Evolutionary conservation across 768 basidiomycete species (phyloP).

Genomic region (Trametes cingulata): DNA sequence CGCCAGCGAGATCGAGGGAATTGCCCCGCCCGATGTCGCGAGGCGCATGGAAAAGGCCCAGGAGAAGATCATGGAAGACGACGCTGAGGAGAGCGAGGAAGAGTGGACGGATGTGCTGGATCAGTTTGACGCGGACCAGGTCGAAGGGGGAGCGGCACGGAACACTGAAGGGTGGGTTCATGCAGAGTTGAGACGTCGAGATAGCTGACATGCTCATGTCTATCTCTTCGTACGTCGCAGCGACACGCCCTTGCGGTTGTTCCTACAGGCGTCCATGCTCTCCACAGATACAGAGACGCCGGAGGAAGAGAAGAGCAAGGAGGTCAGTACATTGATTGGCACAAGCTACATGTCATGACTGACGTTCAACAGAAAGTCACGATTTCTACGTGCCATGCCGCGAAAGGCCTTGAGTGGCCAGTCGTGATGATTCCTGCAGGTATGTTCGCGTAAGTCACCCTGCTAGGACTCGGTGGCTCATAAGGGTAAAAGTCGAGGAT

Average conservation of each 20-base stretch:
- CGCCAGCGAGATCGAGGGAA: slow-evolving; percentile 54
- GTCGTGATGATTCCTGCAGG: slow-evolving; percentile 80
- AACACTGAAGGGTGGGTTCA: no score
- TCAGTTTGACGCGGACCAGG: slow-evolving; percentile 13
- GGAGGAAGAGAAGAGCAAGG: slow-evolving; percentile 48
- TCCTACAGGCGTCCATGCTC: slow-evolving; percentile 80
- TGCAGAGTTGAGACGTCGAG: no score
- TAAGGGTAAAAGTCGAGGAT: slow-evolving; percentile 52
- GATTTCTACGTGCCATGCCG: slow-evolving; percentile 84
- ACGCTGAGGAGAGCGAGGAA: slow-evolving; percentile 11
- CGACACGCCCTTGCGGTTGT: slow-evolving; percentile 61
- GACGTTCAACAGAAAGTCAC: slow-evolving; percentile 64
- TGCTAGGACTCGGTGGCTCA: not conserved
- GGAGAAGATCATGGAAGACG: not conserved
- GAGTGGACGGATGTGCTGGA: slow-evolving; percentile 14
- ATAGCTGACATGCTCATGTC: no score
- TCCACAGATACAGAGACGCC: slow-evolving; percentile 76
- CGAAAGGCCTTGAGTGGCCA: slow-evolving; percentile 92
- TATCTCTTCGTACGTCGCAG: not conserved
- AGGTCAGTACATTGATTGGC: slow-evolving; percentile 35
- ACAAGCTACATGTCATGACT: not conserved
- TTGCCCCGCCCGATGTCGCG: slow-evolving; percentile 27
- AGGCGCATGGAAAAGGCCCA: slow-evolving; percentile 14
- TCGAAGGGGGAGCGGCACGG: not conserved
- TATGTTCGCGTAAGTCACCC: slow-evolving; percentile 27